Base-by-base conservation (phyloP, 2,329 filamentous ascomycete species). In the Xylaria digitata region DNA sequence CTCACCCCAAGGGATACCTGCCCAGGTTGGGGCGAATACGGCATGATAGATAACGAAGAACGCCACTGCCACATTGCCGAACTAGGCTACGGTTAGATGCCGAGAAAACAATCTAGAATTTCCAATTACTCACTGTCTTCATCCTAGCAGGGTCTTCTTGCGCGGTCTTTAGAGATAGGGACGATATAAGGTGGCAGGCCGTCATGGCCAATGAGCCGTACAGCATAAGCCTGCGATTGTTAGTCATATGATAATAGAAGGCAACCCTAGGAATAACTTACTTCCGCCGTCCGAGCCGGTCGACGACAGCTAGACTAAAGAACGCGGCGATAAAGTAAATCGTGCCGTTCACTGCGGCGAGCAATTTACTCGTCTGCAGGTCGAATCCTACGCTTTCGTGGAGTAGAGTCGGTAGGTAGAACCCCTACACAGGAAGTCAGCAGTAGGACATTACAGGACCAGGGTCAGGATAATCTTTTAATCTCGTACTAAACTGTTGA, bases 331-430 rank as follows among this genome's bases (percentile, higher is more conserved):
- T 63, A 0, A 82, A 72, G 54, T 82, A 82, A 5, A 81, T 69
- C 0, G 80, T 82, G 48, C 77, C 78, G 58, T 72, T 89, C 64
- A 85, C 83, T 1, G 85, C 87, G 1, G 87, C 83, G 19, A 90
- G 79, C 0, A 90, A 76, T 81, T 46, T 80, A 80, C 64, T 87
- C 80, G 34, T 76, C 76, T 67, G 63, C n/a, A 69, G 52, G 26
- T 37, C 34, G 30, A 88, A 81, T 0, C 86, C 86, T 7, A 90
- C 85, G 6, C 81, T 86, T 52, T 85, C 74, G 61, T 86, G 85
- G 1, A 89, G 75, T 0, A 90, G 80, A 0, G 85, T 87, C 0
- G 87, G 86, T 0, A 89, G 77, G 63, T 82, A 82, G 66, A 82
- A 82, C 3, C 80, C 80, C 68, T 43, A 6, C 0, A 8, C 7